A percentile compares a stretch with the other conserved stretches of the same genome.
These are phyloP conservation scores for Zanthoxylum bungeanum DNA, from an alignment of 345 rosid genomes.

Conservation along the genomic window DNA sequence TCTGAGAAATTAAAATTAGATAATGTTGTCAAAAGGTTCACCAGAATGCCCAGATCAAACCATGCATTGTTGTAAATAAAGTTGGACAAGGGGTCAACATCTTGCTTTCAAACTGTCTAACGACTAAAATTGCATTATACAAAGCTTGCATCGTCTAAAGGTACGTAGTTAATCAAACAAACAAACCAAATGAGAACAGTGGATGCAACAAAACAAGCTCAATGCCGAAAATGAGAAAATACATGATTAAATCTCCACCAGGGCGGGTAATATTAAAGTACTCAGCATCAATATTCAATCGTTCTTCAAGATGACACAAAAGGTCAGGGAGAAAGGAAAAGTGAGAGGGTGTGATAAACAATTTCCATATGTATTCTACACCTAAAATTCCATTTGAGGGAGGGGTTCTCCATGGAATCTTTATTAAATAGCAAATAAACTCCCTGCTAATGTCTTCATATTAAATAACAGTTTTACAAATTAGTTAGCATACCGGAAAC, in stretches of 20 bases:
- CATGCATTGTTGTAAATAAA: neutral
- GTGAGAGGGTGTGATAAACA: neutral
- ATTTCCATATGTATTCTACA: neutral
- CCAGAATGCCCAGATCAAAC: neutral
- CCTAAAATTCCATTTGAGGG: neutral
- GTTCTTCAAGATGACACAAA: neutral
- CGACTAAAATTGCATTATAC: neutral
- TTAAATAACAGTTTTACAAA: neutral
- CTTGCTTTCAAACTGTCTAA: neutral
- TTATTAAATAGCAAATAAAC: neutral
- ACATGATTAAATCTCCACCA: neutral
- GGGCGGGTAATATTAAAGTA: neutral
- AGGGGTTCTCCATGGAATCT: neutral
- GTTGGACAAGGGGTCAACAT: neutral
- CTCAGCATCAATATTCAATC: neutral
- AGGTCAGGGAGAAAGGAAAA: neutral
- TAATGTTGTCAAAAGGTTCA: conserved; percentile 1
- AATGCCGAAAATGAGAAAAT: neutral
- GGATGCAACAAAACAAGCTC: neutral
- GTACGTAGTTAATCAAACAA: neutral
- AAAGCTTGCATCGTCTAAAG: neutral
- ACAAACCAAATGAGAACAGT: neutral
- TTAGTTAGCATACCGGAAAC: neutral
- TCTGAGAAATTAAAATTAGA: conserved; percentile 43
- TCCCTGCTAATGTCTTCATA: neutral